These are phyloP conservation scores for Cyclotella choctawhatcheeana DNA, from an alignment of 108 stramenopile species.

Conservation along the genomic window DNA sequence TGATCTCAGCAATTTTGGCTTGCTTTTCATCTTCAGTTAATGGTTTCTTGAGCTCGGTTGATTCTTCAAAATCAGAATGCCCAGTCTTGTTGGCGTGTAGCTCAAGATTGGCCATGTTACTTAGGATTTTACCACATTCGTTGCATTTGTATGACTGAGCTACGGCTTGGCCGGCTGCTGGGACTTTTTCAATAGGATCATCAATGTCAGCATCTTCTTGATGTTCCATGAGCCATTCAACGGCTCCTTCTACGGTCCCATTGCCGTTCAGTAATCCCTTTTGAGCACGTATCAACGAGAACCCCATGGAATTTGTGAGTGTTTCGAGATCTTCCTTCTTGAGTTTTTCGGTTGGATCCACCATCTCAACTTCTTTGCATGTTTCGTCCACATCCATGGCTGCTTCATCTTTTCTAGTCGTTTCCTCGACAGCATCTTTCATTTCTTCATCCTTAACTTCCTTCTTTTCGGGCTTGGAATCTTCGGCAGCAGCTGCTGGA, in stretches of 20 bases:
- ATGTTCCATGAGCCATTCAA: conserved; percentile 93
- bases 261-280: conserved; percentile 84
- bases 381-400: conserved; percentile 23
- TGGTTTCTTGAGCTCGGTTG: conserved; percentile 71
- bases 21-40: conserved; percentile 93
- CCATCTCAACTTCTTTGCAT: no score
- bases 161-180: conserved; percentile 20
- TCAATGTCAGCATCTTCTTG: conserved; percentile 95
- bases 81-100: conserved; percentile 92
- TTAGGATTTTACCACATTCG: conserved; percentile 81
- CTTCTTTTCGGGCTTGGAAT: not conserved
- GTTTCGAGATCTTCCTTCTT: conserved; percentile 64
- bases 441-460: conserved; percentile 14
- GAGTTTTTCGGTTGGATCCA: conserved; percentile 58
- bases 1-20: conserved; percentile 90
- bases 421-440: conserved; percentile 20
- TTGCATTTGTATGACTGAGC: conserved; percentile 91
- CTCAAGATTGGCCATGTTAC: conserved; percentile 89
- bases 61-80: conserved; percentile 92
- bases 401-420: conserved; percentile 22
- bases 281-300: conserved; percentile 85
- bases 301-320: conserved; percentile 87
- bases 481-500: conserved; percentile 15
- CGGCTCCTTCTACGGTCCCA: conserved; percentile 89
- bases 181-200: conserved; percentile 77